Evolutionary conservation across 345 rosid species (phyloP).

Genomic region (Hirschfeldia incana): DNA sequence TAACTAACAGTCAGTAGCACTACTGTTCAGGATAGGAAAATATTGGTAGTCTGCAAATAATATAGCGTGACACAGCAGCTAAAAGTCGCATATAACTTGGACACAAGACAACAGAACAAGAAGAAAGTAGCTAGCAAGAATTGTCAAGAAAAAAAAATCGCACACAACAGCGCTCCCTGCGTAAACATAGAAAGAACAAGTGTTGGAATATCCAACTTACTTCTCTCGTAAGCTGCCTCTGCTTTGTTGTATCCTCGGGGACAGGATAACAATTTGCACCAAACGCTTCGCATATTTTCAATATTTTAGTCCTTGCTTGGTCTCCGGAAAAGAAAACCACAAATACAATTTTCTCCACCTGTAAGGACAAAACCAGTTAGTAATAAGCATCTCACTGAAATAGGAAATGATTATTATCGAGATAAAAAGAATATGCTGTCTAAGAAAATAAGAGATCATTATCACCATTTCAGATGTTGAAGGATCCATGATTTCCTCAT

Average conservation of each 20-base stretch:
- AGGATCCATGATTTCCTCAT: slow-evolving; percentile 92
- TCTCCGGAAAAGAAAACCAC: slow-evolving; percentile 97
- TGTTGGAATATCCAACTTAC: slow-evolving; percentile 49
- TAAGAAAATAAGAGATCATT: slow-evolving; percentile 24
- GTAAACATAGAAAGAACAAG: background rate
- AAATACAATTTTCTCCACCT: slow-evolving; percentile 88
- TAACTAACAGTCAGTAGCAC: slow-evolving; percentile 10
- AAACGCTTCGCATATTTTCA: slow-evolving; percentile 95
- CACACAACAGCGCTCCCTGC: background rate
- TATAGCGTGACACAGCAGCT: slow-evolving; percentile 14
- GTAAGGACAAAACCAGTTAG: slow-evolving; percentile 27
- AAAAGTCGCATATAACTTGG: background rate
- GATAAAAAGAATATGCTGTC: background rate
- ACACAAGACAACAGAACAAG: slow-evolving; percentile 19
- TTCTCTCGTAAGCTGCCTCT: slow-evolving; percentile 87
- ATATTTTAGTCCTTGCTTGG: slow-evolving; percentile 85
- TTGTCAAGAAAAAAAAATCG: background rate
- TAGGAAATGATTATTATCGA: slow-evolving; percentile 1
- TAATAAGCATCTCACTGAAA: slow-evolving; percentile 23
- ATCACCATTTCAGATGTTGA: slow-evolving; percentile 78
- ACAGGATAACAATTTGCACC: slow-evolving; percentile 95
- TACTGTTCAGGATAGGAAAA: slow-evolving; percentile 5
- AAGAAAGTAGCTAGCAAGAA: slow-evolving; percentile 3
- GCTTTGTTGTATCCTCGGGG: slow-evolving; percentile 85
- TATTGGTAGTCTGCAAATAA: background rate